Base-by-base conservation (phyloP, 169 alveolate species). In the Plasmodium cynomolgi region DNA sequence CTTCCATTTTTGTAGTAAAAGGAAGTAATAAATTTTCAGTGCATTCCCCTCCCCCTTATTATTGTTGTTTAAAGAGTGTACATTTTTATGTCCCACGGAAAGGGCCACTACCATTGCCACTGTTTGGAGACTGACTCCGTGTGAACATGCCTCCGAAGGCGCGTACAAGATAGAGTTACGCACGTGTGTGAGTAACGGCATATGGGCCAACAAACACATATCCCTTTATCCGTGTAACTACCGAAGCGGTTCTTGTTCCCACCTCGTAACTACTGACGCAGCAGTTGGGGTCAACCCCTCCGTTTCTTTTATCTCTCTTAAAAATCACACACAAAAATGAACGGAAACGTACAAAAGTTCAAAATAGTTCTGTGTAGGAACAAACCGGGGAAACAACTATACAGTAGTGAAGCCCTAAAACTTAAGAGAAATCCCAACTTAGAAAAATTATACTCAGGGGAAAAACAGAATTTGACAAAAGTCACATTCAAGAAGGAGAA, bases 401-500 rank as follows among this genome's bases (percentile, higher is more conserved):
- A 81, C 75, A 91, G 84, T 37, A 81, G 56, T 31, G 92, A 75
- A 44, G 72, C n/a, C 26, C 29, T 73, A 54, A 81, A 83, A 56
- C 17, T 74, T 75, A 91, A 91, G 39, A 58, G 74, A 29, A 91
- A 91, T 37, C 44, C 75, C 20, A 91, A 91, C 80, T 74, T 91
- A 50, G 92, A 91, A 44, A 91, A 91, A 75, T 47, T 91, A 81
- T 91, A 91, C 47, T 72, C 80, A 47, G 95, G 95, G 39, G 92
- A 91, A 71, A 91, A 91, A 58, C 97, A 95, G n/a, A 84, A 92
- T 34, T 95, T 92, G 90, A 77, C 56, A 39, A 72, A 85, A 80
- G 97, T 96, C 29, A 92, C 96, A 1, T 96, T 96, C 81, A 92
- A 92, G 58, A 95, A 96, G 83, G 98, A 97, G 82, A 96, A 97